Conservation (phyloP, 805 yeast species). For the Ogataea naganishii region DNA sequence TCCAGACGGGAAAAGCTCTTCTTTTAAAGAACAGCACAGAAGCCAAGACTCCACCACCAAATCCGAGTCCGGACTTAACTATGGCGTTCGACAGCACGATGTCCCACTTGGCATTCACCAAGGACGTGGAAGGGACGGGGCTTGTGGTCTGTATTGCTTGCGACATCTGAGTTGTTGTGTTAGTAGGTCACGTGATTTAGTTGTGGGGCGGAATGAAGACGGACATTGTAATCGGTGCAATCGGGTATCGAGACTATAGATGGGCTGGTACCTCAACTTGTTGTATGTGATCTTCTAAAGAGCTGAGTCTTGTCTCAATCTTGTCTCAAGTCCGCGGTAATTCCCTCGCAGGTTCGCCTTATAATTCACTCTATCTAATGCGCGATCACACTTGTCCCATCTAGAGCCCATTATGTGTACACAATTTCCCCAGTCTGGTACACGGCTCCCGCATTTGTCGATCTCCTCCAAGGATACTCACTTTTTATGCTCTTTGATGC, state of each 20-base stretch:
- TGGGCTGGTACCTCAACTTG: slow-evolving; percentile 1
- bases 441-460: too few relatives aligned
- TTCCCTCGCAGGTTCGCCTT: neutral
- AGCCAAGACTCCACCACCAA: slow-evolving; percentile 92
- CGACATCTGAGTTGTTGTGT: slow-evolving; percentile 10
- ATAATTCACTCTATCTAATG: neutral
- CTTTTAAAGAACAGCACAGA: slow-evolving; percentile 86
- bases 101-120: slow-evolving; percentile 61
- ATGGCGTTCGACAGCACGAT: slow-evolving; percentile 88
- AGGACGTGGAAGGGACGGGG: slow-evolving; percentile 17
- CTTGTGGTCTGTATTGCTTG: slow-evolving; percentile 10
- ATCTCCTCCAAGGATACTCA: too few relatives aligned
- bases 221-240: neutral
- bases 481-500: too few relatives aligned
- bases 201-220: slow-evolving; percentile 2
- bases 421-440: slow-evolving; percentile 1
- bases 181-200: slow-evolving; percentile 2
- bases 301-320: slow-evolving; percentile 3
- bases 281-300: slow-evolving; percentile 5
- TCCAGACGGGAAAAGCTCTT: slow-evolving; percentile 96
- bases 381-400: neutral
- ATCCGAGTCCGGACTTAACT: slow-evolving; percentile 92
- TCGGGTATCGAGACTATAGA: neutral
- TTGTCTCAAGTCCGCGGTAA: neutral
- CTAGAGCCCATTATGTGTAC: neutral